phyloP scores from a whole-genome alignment of 75 land plant genomes.

The Pseudotsuga menziesii region DNA sequence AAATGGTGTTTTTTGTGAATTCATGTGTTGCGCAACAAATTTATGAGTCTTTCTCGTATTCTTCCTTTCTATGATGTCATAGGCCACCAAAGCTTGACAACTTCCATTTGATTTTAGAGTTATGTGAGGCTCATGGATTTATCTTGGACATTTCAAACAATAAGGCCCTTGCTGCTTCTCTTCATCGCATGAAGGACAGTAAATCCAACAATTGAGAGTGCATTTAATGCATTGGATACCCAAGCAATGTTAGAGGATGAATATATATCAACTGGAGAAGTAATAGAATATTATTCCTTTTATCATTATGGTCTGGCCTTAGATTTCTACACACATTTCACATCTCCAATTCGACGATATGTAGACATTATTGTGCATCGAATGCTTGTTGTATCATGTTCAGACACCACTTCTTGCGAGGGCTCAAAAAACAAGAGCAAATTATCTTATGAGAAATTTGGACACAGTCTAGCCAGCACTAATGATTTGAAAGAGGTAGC shows the following conservation, averaged over 20 bases:
- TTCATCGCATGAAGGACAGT: no score
- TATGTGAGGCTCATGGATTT: no score
- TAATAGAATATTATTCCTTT: constrained; percentile 12
- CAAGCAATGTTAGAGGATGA: constrained; percentile 25
- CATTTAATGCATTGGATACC: constrained; percentile 11
- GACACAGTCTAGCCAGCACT: no score
- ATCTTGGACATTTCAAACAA: no score
- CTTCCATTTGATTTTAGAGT: no score
- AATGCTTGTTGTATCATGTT: constrained; percentile 21
- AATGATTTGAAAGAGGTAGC: no score
- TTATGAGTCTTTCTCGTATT: no score
- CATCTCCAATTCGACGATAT: constrained; percentile 42
- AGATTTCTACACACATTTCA: constrained; percentile 38
- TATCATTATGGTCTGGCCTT: constrained; percentile 22
- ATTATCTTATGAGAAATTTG: not conserved
- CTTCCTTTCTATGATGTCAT: no score
- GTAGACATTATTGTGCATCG: constrained; percentile 29
- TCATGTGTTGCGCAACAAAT: no score
- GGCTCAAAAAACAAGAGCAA: not conserved
- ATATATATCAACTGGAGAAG: constrained; percentile 17
- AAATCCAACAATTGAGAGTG: constrained; percentile 7
- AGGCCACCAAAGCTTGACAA: no score
- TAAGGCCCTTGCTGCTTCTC: no score
- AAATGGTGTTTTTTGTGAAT: no score
- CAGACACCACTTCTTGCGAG: not conserved